phyloP scores from a whole-genome alignment of 179 eudicot species.

The Beta macrorhiza region DNA sequence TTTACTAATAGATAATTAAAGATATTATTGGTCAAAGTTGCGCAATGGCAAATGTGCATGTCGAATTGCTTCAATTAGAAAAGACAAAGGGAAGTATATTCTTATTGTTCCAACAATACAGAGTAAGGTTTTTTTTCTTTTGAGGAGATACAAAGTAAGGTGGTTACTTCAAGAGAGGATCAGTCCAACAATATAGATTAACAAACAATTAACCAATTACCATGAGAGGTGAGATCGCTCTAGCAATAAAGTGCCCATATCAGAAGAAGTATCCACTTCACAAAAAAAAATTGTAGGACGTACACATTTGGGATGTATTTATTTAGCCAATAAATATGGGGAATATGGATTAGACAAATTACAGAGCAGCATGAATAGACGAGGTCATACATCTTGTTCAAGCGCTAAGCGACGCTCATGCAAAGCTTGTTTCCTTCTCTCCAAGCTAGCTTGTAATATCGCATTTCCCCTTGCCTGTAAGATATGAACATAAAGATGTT shows the following conservation, averaged over 20 bases:
- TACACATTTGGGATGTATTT: neutral
- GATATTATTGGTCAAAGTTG: too few species aligned
- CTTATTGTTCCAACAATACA: neutral
- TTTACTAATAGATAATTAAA: too few species aligned
- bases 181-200: neutral
- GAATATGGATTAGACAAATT: neutral
- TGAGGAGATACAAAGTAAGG: neutral
- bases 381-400: slow-evolving; percentile 82
- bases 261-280: slow-evolving; percentile 8
- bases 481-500: slow-evolving; percentile 7
- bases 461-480: slow-evolving; percentile 93
- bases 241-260: neutral
- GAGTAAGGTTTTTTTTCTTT: neutral
- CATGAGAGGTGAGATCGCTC: neutral
- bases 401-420: slow-evolving; percentile 99
- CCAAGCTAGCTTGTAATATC: slow-evolving; percentile 96
- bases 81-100: neutral
- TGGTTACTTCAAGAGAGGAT: slow-evolving; percentile 5
- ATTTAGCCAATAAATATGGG: neutral
- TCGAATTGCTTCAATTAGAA: too few species aligned
- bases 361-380: neutral
- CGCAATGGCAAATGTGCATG: too few species aligned
- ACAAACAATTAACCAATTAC: slow-evolving; percentile 18
- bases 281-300: neutral
- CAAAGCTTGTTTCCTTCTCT: slow-evolving; percentile 96